Conservation (phyloP, 2,329 filamentous ascomycete genomes). For the Ceratocystis huliohia region DNA sequence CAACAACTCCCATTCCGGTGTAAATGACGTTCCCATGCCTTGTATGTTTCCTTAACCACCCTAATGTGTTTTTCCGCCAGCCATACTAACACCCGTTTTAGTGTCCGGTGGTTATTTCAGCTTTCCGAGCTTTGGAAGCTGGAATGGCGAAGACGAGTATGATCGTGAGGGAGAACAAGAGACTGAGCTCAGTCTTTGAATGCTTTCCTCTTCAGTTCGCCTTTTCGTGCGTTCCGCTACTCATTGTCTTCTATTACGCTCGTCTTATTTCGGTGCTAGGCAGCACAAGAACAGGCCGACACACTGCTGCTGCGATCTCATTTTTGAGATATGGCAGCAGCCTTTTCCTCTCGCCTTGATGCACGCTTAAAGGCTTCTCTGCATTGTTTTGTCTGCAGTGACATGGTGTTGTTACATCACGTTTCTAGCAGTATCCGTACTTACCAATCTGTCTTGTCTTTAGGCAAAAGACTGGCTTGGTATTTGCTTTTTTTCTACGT, state of each 20-base stretch:
- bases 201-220: neutral
- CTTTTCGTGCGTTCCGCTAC: neutral
- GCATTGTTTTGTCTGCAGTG: neutral
- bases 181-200: neutral
- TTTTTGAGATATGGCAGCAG: constrained; percentile 15
- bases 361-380: neutral
- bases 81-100: neutral
- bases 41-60: constrained; percentile 25
- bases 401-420: constrained; percentile 21
- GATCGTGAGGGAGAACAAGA: constrained; percentile 16
- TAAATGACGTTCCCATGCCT: constrained; percentile 22
- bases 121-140: constrained; percentile 61
- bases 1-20: neutral
- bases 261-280: neutral
- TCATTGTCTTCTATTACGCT: neutral
- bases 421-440: constrained; percentile 9
- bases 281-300: too few species aligned
- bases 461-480: neutral
- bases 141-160: constrained; percentile 34
- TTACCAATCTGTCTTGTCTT: constrained; percentile 7
- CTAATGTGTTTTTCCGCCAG: neutral
- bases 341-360: neutral
- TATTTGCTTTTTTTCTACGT: neutral
- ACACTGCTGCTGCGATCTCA: constrained; percentile 4
- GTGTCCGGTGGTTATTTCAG: constrained; percentile 44